These are phyloP conservation scores for Trypanosoma platydactyli DNA, from an alignment of 208 protist genomes.

Conservation along the genomic window DNA sequence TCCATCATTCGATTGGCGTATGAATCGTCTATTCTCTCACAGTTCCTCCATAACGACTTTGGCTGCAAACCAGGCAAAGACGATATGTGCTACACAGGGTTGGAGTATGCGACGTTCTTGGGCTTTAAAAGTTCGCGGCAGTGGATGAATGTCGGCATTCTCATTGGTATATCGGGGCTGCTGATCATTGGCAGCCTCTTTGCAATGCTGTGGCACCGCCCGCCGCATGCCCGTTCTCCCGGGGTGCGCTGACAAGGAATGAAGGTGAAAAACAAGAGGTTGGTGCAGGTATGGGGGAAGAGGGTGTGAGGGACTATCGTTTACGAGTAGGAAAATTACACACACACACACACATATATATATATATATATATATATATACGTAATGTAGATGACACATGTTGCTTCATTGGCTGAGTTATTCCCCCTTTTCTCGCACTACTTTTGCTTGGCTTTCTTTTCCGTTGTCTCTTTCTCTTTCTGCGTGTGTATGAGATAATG, in stretches of 20 bases:
- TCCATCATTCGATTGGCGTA: conserved; percentile 56
- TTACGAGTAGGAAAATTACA: no score
- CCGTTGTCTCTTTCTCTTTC: no score
- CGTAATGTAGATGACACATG: neutral
- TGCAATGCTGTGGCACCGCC: conserved; percentile 37
- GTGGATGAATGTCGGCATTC: conserved; percentile 49
- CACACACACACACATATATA: conserved; percentile 1
- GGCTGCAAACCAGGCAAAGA: conserved; percentile 28
- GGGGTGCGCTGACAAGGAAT: conserved; percentile 1
- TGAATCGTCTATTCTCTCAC: conserved; percentile 54
- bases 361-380: no score
- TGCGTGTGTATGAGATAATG: no score
- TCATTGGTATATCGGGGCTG: conserved; percentile 35
- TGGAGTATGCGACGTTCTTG: conserved; percentile 51
- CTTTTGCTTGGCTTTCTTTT: no score
- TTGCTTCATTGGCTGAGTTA: neutral
- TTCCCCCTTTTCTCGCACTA: no score
- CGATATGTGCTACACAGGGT: conserved; percentile 50
- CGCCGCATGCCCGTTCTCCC: neutral
- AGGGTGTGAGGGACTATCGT: no score
- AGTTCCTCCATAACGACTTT: conserved; percentile 49
- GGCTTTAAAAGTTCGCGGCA: conserved; percentile 39
- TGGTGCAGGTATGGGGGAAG: no score
- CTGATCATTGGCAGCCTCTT: conserved; percentile 41
- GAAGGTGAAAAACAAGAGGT: neutral